Percentiles rank a stretch among this genome's conserved stretches.
These are phyloP conservation scores for Chrysoporthe cubensis DNA, from an alignment of 2,329 filamentous ascomycete species.

Conservation along the genomic window DNA sequence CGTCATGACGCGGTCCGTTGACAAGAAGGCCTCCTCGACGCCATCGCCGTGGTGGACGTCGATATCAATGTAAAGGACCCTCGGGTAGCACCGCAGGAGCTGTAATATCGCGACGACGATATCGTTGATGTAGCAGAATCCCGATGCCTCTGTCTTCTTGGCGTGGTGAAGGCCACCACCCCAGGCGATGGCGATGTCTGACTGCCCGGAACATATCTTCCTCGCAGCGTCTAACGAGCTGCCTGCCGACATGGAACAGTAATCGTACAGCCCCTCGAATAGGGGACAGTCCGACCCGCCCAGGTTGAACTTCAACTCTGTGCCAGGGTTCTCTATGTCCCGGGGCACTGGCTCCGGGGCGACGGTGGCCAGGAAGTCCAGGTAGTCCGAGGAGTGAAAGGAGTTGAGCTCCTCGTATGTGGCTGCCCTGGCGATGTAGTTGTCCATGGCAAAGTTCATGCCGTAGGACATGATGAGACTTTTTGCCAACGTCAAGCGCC, in stretches of 20 bases:
- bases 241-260: slow-evolving; percentile 91
- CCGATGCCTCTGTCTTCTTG: slow-evolving; percentile 89
- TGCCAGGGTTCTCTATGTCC: slow-evolving; percentile 67
- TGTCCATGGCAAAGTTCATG: slow-evolving; percentile 96
- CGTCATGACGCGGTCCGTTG: slow-evolving; percentile 79
- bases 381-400: slow-evolving; percentile 88
- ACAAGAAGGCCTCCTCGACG: slow-evolving; percentile 89
- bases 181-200: slow-evolving; percentile 97
- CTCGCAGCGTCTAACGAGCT: slow-evolving; percentile 88
- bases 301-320: slow-evolving; percentile 79
- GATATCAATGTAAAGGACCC: slow-evolving; percentile 93
- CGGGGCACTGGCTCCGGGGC: slow-evolving; percentile 65
- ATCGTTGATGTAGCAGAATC: slow-evolving; percentile 99
- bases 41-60: slow-evolving; percentile 92
- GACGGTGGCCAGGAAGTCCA: slow-evolving; percentile 81
- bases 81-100: slow-evolving; percentile 77
- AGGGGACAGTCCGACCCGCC: slow-evolving; percentile 92
- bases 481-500: slow-evolving; percentile 94
- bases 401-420: slow-evolving; percentile 84
- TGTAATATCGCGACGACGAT: slow-evolving; percentile 94
- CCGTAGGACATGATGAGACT: slow-evolving; percentile 93
- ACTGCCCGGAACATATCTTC: slow-evolving; percentile 83
- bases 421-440: slow-evolving; percentile 82
- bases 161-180: slow-evolving; percentile 95
- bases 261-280: slow-evolving; percentile 94